A percentile compares a stretch with the other conserved stretches of the same genome.
Conservation (phyloP, 2,329 filamentous ascomycete genomes). For the Xylariaceae sp. region DNA sequence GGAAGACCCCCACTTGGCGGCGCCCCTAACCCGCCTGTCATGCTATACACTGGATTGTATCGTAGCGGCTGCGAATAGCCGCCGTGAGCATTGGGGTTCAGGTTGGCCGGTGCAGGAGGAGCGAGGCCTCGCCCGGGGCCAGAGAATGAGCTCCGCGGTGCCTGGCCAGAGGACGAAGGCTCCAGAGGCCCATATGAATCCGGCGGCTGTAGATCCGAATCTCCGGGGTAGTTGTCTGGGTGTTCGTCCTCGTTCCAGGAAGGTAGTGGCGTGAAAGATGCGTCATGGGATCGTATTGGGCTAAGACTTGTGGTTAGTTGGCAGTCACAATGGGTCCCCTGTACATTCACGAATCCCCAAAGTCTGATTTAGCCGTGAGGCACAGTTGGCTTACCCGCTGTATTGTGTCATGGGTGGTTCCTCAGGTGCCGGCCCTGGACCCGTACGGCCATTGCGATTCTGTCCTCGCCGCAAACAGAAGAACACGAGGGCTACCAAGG, state of each 20-base stretch:
- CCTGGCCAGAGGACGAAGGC: slow-evolving; percentile 3
- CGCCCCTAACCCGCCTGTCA: too few relatives aligned
- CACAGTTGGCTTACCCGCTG: slow-evolving; percentile 33
- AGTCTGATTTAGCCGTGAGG: background rate
- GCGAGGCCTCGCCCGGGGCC: too few relatives aligned
- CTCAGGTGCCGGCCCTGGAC: slow-evolving; percentile 34
- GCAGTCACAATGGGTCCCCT: too few relatives aligned
- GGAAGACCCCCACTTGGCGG: too few relatives aligned
- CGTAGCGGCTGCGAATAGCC: slow-evolving; percentile 23
- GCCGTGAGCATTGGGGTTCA: slow-evolving; percentile 3
- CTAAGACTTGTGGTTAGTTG: too few relatives aligned
- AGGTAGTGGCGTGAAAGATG: slow-evolving; percentile 35
- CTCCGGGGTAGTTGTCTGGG: slow-evolving; percentile 6
- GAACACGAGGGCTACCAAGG: slow-evolving; percentile 31
- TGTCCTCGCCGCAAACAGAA: slow-evolving; percentile 40
- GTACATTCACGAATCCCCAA: too few relatives aligned
- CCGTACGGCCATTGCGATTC: slow-evolving; percentile 37
- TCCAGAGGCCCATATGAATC: slow-evolving; percentile 18
- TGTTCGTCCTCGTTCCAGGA: slow-evolving; percentile 30
- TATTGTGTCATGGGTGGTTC: slow-evolving; percentile 33
- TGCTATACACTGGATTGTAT: slow-evolving; percentile 22
- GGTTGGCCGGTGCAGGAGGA: slow-evolving; percentile 6
- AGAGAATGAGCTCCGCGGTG: too few relatives aligned
- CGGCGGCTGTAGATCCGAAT: slow-evolving; percentile 12
- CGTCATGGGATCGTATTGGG: slow-evolving; percentile 29